Percentiles rank a stretch among this genome's conserved stretches.
Evolutionary conservation across 129 eudicot species (phyloP).

Genomic region (Helichrysum umbraculigerum): DNA sequence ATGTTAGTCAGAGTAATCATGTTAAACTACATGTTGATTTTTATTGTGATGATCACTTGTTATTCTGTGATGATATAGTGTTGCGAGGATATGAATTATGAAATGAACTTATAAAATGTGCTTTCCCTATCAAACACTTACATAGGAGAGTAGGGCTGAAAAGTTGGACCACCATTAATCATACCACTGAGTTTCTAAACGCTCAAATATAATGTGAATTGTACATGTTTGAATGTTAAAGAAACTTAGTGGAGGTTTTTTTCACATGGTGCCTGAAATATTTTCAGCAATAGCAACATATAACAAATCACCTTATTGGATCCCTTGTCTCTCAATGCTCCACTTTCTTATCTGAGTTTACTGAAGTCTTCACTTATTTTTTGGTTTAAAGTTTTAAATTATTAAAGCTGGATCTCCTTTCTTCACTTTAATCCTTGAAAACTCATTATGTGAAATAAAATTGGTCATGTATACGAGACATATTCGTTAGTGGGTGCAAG

Average conservation of each 20-base stretch:
- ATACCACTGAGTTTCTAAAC: background rate
- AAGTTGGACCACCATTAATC: background rate
- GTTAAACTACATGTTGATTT: background rate
- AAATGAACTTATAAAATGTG: background rate
- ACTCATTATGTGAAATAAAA: background rate
- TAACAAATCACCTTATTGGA: background rate
- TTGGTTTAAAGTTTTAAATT: too few species aligned
- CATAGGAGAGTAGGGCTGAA: constrained; percentile 6
- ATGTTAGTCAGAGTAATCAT: background rate
- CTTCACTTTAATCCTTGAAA: background rate
- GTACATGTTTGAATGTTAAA: background rate
- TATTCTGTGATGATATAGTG: constrained; percentile 4
- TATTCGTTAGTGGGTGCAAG: background rate
- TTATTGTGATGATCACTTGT: constrained; percentile 5
- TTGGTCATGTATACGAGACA: constrained; percentile 2
- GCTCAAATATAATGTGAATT: background rate
- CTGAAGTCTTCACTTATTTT: background rate
- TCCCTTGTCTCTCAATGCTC: background rate
- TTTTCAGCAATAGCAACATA: background rate
- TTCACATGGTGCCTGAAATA: background rate
- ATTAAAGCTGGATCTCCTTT: background rate
- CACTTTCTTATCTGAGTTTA: background rate
- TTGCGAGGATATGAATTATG: background rate
- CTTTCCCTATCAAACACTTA: background rate
- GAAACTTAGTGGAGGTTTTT: background rate